Percentiles rank a stretch among this genome's conserved stretches.
Evolutionary conservation across 495 filamentous ascomycete genomes (phyloP).

Genomic region (Aspergillus ellipticus): DNA sequence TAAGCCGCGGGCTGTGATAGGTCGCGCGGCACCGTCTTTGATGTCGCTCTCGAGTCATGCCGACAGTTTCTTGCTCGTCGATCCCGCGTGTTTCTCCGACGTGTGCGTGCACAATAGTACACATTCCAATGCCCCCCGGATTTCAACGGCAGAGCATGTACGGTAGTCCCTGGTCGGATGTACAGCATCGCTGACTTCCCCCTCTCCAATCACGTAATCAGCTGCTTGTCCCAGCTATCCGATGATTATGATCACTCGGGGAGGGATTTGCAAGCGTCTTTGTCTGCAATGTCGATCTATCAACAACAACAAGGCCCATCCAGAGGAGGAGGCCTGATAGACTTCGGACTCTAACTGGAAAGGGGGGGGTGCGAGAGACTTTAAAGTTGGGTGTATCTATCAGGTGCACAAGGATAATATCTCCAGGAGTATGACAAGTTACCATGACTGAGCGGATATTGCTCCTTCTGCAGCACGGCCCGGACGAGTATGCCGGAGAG

Average conservation of each 20-base stretch:
- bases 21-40: background rate
- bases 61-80: background rate
- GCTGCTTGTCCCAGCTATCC: background rate
- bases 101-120: slow-evolving; percentile 9
- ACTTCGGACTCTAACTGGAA: background rate
- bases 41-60: background rate
- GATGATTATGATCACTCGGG: slow-evolving; percentile 1
- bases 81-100: slow-evolving; percentile 12
- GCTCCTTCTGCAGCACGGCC: background rate
- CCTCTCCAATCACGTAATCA: slow-evolving; percentile 8
- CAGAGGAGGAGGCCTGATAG: background rate
- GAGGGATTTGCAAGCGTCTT: slow-evolving; percentile 9
- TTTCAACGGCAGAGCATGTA: slow-evolving; percentile 4
- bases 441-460: background rate
- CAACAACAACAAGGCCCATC: slow-evolving; percentile 8
- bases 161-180: background rate
- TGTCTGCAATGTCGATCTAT: slow-evolving; percentile 16
- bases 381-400: background rate
- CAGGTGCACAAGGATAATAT: background rate
- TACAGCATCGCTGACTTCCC: background rate
- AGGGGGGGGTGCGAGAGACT: background rate
- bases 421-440: background rate
- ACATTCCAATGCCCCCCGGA: slow-evolving; percentile 16
- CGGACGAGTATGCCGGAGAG: background rate
- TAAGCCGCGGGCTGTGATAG: background rate